Conservation (phyloP, 2,329 filamentous ascomycete genomes). For the Venturia carpophila region DNA sequence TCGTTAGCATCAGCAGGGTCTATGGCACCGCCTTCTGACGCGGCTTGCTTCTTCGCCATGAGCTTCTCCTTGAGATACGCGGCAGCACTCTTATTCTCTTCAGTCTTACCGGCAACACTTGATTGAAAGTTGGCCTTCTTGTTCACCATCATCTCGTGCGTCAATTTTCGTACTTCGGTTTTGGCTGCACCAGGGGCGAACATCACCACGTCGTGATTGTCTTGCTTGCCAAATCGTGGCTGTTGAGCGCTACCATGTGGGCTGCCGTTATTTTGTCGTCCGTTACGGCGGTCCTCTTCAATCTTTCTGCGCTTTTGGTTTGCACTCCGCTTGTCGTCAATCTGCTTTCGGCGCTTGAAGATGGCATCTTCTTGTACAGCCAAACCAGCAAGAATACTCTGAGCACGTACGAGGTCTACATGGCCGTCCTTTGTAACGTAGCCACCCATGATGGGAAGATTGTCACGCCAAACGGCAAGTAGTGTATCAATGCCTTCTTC, state of each 20-base stretch:
- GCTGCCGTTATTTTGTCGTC: conserved; percentile 29
- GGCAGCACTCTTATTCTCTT: conserved; percentile 90
- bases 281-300: conserved; percentile 51
- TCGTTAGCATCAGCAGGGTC: conserved; percentile 23
- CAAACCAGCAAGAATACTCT: conserved; percentile 78
- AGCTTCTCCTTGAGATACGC: conserved; percentile 78
- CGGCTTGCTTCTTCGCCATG: conserved; percentile 37
- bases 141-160: conserved; percentile 83
- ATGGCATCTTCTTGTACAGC: conserved; percentile 92
- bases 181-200: conserved; percentile 33
- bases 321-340: conserved; percentile 74
- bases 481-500: conserved; percentile 96
- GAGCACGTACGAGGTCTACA: conserved; percentile 78
- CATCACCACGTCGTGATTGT: conserved; percentile 26
- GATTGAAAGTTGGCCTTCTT: conserved; percentile 48
- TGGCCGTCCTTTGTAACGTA: conserved; percentile 94
- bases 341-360: conserved; percentile 78
- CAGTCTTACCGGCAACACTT: conserved; percentile 51
- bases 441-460: conserved; percentile 82
- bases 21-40: conserved; percentile 20
- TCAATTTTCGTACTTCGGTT: conserved; percentile 47
- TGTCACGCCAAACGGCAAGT: conserved; percentile 95
- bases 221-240: conserved; percentile 7
- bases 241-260: not conserved
- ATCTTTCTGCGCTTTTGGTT: conserved; percentile 71